Conservation (phyloP, 192 early-diverging fungal species). For the Mortierella antarctica region DNA sequence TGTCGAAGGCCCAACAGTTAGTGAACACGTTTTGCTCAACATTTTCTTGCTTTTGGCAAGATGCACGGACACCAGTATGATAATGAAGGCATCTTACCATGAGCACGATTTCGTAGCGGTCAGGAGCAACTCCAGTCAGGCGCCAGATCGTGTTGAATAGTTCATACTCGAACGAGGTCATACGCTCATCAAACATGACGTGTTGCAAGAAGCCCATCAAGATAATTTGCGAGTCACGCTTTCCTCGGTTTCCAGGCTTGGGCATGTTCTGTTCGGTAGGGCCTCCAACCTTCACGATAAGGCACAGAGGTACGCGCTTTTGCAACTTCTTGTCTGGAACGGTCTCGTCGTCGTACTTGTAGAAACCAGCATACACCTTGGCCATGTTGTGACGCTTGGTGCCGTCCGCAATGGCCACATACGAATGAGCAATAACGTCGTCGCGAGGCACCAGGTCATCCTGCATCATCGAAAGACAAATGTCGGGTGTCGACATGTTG, state of each 20-base stretch:
- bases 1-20: background rate
- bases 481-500: conserved; percentile 80
- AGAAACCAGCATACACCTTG: conserved; percentile 92
- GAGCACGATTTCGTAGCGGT: conserved; percentile 81
- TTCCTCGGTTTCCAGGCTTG: conserved; percentile 91
- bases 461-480: conserved; percentile 83
- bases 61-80: background rate
- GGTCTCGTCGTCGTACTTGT: conserved; percentile 73
- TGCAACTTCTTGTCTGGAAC: conserved; percentile 62
- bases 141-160: conserved; percentile 83
- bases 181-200: conserved; percentile 88
- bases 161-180: conserved; percentile 86
- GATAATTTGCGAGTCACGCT: conserved; percentile 96
- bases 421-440: conserved; percentile 77
- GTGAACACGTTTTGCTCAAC: no score
- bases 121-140: conserved; percentile 75
- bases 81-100: conserved; percentile 58
- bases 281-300: conserved; percentile 79
- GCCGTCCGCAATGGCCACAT: conserved; percentile 94
- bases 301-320: conserved; percentile 75
- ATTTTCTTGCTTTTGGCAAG: background rate
- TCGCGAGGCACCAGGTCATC: conserved; percentile 71
- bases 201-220: conserved; percentile 96
- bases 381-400: conserved; percentile 93
- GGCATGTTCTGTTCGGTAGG: conserved; percentile 66